Conservation (phyloP, 2,329 filamentous ascomycete genomes). For the Bimuria novae-zelandiae region DNA sequence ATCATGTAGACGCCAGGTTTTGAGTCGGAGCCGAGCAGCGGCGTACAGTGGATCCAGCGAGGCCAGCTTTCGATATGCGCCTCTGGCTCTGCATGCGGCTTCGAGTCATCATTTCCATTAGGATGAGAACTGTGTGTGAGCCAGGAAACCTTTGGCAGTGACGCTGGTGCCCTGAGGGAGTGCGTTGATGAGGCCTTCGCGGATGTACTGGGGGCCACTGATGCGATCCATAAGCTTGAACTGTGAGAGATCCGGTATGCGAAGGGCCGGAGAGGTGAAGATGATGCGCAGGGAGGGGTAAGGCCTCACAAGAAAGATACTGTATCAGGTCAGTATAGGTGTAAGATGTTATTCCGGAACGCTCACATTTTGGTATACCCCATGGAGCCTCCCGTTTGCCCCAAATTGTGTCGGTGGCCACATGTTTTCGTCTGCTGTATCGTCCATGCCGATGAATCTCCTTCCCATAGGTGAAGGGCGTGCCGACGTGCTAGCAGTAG, state of each 20-base stretch:
- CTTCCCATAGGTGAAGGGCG: constrained; percentile 44
- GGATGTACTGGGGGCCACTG: constrained; percentile 54
- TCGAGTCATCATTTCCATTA: neutral
- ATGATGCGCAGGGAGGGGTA: constrained; percentile 52
- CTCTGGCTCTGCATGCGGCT: constrained; percentile 8
- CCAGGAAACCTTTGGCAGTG: constrained; percentile 76
- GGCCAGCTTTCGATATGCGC: constrained; percentile 57
- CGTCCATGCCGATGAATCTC: constrained; percentile 44
- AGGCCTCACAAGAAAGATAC: constrained; percentile 53
- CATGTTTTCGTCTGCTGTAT: constrained; percentile 25
- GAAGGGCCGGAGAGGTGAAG: constrained; percentile 53
- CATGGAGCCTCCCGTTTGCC: constrained; percentile 48
- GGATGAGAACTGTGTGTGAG: constrained; percentile 18
- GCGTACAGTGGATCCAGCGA: constrained; percentile 77
- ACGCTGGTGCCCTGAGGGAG: constrained; percentile 69
- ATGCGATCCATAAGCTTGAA: constrained; percentile 51
- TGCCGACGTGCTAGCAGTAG: constrained; percentile 62
- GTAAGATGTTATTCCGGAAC: neutral
- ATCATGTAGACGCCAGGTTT: constrained; percentile 77
- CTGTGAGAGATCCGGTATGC: constrained; percentile 52
- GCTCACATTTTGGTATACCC: constrained; percentile 61
- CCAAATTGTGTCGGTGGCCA: constrained; percentile 44
- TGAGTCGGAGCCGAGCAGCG: constrained; percentile 67
- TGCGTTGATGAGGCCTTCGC: constrained; percentile 59
- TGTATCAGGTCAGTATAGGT: constrained; percentile 19